phyloP scores from a whole-genome alignment of 1,284 basidiomycete species.

The Austroboletus novae-zelandiae region DNA sequence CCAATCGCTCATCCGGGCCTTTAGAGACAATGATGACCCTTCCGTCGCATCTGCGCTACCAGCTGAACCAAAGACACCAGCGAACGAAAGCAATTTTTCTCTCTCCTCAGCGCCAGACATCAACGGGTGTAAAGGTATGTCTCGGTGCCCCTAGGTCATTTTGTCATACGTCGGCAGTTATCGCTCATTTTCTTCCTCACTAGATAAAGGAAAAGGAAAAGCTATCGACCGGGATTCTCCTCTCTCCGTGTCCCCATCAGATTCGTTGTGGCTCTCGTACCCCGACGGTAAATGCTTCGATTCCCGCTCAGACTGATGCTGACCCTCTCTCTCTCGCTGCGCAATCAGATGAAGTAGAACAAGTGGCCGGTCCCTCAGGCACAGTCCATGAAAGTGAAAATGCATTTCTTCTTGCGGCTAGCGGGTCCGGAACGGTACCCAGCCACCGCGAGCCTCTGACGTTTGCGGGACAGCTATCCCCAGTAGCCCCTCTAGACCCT shows the following conservation, averaged over 20 bases:
- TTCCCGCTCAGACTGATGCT: background rate
- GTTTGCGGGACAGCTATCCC: background rate
- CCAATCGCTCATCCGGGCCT: background rate
- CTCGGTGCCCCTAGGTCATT: no score
- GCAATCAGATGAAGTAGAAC: conserved; percentile 10
- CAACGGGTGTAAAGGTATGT: no score
- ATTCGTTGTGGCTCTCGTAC: no score
- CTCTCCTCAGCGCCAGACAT: no score
- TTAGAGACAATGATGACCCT: conserved; percentile 8
- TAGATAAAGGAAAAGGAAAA: no score
- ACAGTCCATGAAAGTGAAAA: background rate
- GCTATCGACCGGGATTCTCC: no score
- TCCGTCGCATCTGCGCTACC: background rate
- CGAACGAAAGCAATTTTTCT: no score
- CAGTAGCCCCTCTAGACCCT: background rate
- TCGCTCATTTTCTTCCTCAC: no score
- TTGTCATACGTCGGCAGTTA: no score
- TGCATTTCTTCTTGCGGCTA: background rate
- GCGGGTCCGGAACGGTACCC: background rate
- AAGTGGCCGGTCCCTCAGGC: conserved; percentile 1
- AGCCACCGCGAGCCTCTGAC: background rate
- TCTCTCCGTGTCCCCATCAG: no score
- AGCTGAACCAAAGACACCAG: background rate
- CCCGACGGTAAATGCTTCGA: conserved; percentile 9
- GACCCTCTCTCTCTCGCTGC: background rate